A percentile compares a stretch with the other conserved stretches of the same genome.
Conservation (phyloP, 2,329 filamentous ascomycete species). For the Cladosporium austrohemisphaericum region DNA sequence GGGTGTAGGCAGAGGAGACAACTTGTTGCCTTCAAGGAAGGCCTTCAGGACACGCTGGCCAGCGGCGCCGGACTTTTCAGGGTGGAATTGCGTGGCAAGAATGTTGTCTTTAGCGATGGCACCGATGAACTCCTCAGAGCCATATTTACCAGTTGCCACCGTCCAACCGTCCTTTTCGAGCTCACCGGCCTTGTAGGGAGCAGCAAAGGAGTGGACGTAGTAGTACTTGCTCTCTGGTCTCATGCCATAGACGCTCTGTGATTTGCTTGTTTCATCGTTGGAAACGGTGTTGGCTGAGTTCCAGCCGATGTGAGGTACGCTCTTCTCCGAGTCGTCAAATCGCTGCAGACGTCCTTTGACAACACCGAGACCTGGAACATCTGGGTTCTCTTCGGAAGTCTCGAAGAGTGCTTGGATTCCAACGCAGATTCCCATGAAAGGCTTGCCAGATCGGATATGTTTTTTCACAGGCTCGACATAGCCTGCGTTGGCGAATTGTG, state of each 20-base stretch:
- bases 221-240: slow-evolving; percentile 88
- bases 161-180: slow-evolving; percentile 82
- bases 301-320: slow-evolving; percentile 99
- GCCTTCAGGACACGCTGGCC: slow-evolving; percentile 79
- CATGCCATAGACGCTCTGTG: slow-evolving; percentile 70
- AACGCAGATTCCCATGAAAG: slow-evolving; percentile 97
- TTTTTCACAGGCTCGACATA: slow-evolving; percentile 77
- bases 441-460: slow-evolving; percentile 87
- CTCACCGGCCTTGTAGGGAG: slow-evolving; percentile 67
- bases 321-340: slow-evolving; percentile 74
- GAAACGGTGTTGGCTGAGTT: slow-evolving; percentile 72
- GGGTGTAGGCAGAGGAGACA: slow-evolving; percentile 49
- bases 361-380: slow-evolving; percentile 69
- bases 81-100: slow-evolving; percentile 93
- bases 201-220: slow-evolving; percentile 94
- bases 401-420: slow-evolving; percentile 87
- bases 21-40: slow-evolving; percentile 72
- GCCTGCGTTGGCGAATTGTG: slow-evolving; percentile 74
- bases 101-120: slow-evolving; percentile 82
- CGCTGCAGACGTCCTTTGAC: slow-evolving; percentile 68
- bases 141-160: slow-evolving; percentile 87
- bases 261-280: slow-evolving; percentile 36
- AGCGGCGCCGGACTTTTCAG: slow-evolving; percentile 91
- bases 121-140: slow-evolving; percentile 83
- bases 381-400: slow-evolving; percentile 73